Conservation (phyloP, 768 basidiomycete species). For the Pleurotus platypus region DNA sequence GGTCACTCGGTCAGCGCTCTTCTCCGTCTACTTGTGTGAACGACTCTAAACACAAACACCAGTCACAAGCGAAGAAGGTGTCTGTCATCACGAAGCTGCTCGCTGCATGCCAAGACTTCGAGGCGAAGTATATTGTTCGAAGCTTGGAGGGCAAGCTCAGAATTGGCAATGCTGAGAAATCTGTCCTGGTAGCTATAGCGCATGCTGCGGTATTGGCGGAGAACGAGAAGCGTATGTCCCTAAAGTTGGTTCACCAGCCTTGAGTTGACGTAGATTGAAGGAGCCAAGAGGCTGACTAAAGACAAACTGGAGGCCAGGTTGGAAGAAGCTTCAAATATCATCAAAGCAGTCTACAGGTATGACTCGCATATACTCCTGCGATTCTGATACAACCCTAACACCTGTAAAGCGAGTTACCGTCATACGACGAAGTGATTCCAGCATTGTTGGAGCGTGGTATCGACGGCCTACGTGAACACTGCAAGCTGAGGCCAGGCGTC, state of each 20-base stretch:
- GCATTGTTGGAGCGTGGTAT: constrained; percentile 81
- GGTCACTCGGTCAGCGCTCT: constrained; percentile 66
- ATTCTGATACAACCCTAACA: constrained; percentile 1
- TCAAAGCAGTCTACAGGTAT: constrained; percentile 94
- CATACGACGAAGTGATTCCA: constrained; percentile 89
- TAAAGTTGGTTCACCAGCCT: constrained; percentile 4
- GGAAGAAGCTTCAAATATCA: constrained; percentile 69
- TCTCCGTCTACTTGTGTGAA: too few species aligned
- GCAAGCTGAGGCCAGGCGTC: constrained; percentile 93
- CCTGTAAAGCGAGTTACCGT: constrained; percentile 76
- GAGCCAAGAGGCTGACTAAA: constrained; percentile 66
- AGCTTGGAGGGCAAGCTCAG: constrained; percentile 95
- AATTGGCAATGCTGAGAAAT: constrained; percentile 95
- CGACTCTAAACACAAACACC: neutral
- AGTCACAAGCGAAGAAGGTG: constrained; percentile 96
- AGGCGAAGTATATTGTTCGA: constrained; percentile 96
- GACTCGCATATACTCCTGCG: constrained; percentile 11
- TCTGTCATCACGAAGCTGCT: constrained; percentile 92
- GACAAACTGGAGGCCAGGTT: constrained; percentile 72
- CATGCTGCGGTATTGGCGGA: constrained; percentile 86
- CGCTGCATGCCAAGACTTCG: constrained; percentile 85
- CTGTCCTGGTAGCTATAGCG: constrained; percentile 91
- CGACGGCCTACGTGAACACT: constrained; percentile 60
- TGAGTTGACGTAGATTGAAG: constrained; percentile 30
- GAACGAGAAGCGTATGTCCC: constrained; percentile 51